These are phyloP conservation scores for Neonectria faginata DNA, from an alignment of 2,329 filamentous ascomycete genomes.

Conservation along the genomic window DNA sequence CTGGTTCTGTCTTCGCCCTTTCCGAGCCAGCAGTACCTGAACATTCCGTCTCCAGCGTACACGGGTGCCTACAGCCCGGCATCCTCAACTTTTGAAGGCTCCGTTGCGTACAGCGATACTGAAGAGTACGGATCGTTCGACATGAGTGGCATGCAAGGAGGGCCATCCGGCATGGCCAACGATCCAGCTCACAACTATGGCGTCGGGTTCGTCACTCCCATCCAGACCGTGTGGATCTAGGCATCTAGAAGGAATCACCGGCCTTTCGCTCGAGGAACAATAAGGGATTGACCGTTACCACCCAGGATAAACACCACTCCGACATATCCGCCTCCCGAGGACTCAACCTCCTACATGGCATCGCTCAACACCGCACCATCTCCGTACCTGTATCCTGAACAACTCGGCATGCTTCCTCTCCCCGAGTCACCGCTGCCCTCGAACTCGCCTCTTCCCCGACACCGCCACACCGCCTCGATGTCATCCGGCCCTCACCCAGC, in stretches of 20 bases:
- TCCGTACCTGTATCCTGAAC: constrained; percentile 58
- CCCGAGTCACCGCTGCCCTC: constrained; percentile 59
- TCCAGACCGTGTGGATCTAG: constrained; percentile 72
- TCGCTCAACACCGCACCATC: constrained; percentile 56
- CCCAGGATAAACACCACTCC: constrained; percentile 64
- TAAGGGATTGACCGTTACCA: constrained; percentile 67
- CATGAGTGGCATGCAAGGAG: constrained; percentile 56
- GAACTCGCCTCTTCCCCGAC: constrained; percentile 52
- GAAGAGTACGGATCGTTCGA: constrained; percentile 67
- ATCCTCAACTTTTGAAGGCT: constrained; percentile 72
- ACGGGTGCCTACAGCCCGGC: constrained; percentile 70
- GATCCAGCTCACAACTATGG: constrained; percentile 57
- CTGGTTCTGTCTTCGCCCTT: constrained; percentile 68
- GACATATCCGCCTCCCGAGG: constrained; percentile 58
- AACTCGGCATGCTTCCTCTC: constrained; percentile 57
- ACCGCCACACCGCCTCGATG: constrained; percentile 53
- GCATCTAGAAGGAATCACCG: constrained; percentile 54
- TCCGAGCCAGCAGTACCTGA: constrained; percentile 68
- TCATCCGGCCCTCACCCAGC: constrained; percentile 52
- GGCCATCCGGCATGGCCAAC: constrained; percentile 60
- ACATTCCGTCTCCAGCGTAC: constrained; percentile 72
- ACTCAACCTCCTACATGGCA: constrained; percentile 52
- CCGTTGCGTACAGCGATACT: constrained; percentile 71
- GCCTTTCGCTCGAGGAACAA: constrained; percentile 54
- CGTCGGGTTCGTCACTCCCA: constrained; percentile 72